Evolutionary conservation across 352 stramenopile species (phyloP).

Genomic region (Globisporangium spinosum): DNA sequence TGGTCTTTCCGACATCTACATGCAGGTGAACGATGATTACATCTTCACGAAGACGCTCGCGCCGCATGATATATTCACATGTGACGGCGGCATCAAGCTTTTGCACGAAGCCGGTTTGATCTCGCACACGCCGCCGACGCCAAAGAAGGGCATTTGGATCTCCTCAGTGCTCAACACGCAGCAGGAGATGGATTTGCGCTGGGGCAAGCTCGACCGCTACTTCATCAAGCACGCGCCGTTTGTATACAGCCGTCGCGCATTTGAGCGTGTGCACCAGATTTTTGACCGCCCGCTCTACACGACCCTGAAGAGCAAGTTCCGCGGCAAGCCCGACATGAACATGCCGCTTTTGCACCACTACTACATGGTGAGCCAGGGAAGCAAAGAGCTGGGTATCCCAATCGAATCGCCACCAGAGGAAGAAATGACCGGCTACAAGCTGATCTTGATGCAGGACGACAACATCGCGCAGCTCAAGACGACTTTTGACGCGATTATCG

Average conservation of each 20-base stretch:
- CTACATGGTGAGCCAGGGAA: conserved; percentile 85
- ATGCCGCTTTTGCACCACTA: conserved; percentile 86
- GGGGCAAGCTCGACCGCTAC: conserved; percentile 69
- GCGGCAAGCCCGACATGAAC: conserved; percentile 85
- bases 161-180: conserved; percentile 86
- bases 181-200: conserved; percentile 83
- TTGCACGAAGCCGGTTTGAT: conserved; percentile 77
- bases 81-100: conserved; percentile 79
- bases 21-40: conserved; percentile 90
- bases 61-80: conserved; percentile 86
- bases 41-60: conserved; percentile 81
- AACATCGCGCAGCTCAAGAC: conserved; percentile 69
- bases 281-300: conserved; percentile 80
- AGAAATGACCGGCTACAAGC: conserved; percentile 83
- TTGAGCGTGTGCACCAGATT: conserved; percentile 85
- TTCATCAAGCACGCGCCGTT: conserved; percentile 90
- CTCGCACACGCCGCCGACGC: conserved; percentile 62
- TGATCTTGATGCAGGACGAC: conserved; percentile 82
- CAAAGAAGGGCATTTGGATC: conserved; percentile 88
- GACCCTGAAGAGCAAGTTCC: conserved; percentile 86
- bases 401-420: conserved; percentile 64
- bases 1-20: conserved; percentile 85
- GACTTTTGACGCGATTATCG: conserved; percentile 65
- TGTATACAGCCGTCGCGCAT: conserved; percentile 81
- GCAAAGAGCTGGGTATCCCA: conserved; percentile 72